phyloP scores from a whole-genome alignment of 768 basidiomycete genomes.

The Mycena venus region DNA sequence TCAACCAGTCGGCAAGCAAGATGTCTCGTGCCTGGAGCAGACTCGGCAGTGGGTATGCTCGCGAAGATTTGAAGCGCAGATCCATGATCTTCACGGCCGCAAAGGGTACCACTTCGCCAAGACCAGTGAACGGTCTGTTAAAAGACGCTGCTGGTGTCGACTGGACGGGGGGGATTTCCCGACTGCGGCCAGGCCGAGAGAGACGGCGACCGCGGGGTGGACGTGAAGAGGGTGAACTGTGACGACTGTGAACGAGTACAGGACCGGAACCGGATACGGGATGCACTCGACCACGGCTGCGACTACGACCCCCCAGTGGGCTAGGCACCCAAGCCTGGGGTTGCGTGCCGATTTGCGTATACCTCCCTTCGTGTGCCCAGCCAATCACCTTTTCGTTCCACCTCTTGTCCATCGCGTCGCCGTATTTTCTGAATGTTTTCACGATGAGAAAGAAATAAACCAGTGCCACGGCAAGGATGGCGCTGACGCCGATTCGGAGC shows the following conservation, averaged over 20 bases:
- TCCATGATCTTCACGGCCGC: constrained; percentile 12
- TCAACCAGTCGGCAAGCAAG: not conserved
- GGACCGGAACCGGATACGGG: not conserved
- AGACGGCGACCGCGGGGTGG: not conserved
- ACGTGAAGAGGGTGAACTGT: no score
- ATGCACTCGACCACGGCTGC: not conserved
- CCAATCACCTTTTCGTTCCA: constrained; percentile 16
- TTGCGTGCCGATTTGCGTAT: not conserved
- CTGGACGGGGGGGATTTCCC: not conserved
- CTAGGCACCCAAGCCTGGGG: not conserved
- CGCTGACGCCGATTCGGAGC: constrained; percentile 56
- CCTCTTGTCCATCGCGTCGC: constrained; percentile 35
- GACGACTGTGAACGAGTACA: not conserved
- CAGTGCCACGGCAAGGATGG: constrained; percentile 56
- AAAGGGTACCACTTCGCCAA: not conserved
- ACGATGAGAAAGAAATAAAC: constrained; percentile 59
- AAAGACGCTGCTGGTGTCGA: not conserved
- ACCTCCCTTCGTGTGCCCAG: constrained; percentile 6
- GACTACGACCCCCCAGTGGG: not conserved
- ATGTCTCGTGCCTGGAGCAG: constrained; percentile 1
- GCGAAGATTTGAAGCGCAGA: not conserved
- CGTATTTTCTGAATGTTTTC: constrained; percentile 58
- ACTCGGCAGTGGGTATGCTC: not conserved
- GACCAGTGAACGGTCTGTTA: not conserved
- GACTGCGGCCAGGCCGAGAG: not conserved